Evolutionary conservation across 371 early-diverging fungal species (phyloP).

Genomic region (Synchytrium microbalum): DNA sequence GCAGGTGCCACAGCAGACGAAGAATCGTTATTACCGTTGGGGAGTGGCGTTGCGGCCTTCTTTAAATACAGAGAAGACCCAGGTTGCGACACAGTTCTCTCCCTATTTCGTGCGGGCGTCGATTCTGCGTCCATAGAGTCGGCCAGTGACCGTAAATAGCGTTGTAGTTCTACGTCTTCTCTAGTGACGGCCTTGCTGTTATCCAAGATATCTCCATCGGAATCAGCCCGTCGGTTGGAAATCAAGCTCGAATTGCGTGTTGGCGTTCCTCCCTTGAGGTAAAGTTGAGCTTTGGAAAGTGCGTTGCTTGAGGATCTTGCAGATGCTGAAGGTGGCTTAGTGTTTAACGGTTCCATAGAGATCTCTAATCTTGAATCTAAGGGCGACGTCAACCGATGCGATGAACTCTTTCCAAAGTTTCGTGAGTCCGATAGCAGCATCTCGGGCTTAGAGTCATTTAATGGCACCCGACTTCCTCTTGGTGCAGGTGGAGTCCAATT

Average conservation of each 20-base stretch:
- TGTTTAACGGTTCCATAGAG: too few relatives aligned
- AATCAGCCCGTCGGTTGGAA: neutral
- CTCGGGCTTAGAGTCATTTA: too few relatives aligned
- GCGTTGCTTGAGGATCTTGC: neutral
- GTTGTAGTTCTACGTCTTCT: neutral
- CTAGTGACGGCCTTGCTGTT: neutral
- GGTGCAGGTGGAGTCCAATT: too few relatives aligned
- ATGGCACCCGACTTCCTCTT: too few relatives aligned
- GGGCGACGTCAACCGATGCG: too few relatives aligned
- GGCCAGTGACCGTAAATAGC: neutral
- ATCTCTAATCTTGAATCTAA: too few relatives aligned
- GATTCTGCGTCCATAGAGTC: neutral
- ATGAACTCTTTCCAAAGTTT: too few relatives aligned
- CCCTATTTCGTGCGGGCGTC: neutral
- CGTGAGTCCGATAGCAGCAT: too few relatives aligned
- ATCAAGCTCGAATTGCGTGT: neutral
- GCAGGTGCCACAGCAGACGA: neutral
- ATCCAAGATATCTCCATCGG: neutral
- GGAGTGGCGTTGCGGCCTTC: neutral
- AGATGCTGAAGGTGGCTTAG: too few relatives aligned
- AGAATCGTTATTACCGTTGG: neutral
- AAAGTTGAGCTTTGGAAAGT: neutral
- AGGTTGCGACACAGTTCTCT: too few relatives aligned
- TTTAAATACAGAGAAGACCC: neutral
- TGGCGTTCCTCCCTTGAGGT: neutral